These are phyloP conservation scores for Capsicum rhomboideum DNA, from an alignment of 257 asterid species.

Conservation along the genomic window DNA sequence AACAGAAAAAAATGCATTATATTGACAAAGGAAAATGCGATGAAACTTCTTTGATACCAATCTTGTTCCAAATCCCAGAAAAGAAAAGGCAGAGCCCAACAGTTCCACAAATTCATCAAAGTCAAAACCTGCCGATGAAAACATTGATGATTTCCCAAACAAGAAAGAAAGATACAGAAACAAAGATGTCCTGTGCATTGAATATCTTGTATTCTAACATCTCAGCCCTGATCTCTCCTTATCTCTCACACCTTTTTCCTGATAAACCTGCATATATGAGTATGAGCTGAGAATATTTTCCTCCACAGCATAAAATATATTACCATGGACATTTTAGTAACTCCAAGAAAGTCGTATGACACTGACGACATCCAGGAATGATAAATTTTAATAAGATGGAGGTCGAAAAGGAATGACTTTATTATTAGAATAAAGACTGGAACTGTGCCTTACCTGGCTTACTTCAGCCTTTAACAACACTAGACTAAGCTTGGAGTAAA, in stretches of 20 bases:
- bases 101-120: not conserved
- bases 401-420: not conserved
- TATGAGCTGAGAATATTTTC: not conserved
- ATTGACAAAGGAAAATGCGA: not conserved
- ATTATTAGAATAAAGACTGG: not conserved
- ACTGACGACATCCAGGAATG: not conserved
- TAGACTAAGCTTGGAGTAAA: not conserved
- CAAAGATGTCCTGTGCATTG: constrained; percentile 16
- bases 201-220: constrained; percentile 71
- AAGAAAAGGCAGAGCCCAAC: not conserved
- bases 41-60: not conserved
- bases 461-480: not conserved
- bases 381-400: not conserved
- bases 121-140: not conserved
- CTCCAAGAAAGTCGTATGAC: not conserved
- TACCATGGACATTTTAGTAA: not conserved
- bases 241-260: constrained; percentile 72
- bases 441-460: not conserved
- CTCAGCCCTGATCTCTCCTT: constrained; percentile 80
- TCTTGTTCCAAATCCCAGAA: not conserved
- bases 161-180: not conserved
- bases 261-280: constrained; percentile 60
- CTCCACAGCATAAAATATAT: not conserved
- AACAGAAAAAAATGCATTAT: not conserved
- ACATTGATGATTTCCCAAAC: not conserved